A percentile compares a stretch with the other conserved stretches of the same genome.
These are phyloP conservation scores for Trichoderma harzianum DNA, from an alignment of 2,329 filamentous ascomycete species.

Conservation along the genomic window DNA sequence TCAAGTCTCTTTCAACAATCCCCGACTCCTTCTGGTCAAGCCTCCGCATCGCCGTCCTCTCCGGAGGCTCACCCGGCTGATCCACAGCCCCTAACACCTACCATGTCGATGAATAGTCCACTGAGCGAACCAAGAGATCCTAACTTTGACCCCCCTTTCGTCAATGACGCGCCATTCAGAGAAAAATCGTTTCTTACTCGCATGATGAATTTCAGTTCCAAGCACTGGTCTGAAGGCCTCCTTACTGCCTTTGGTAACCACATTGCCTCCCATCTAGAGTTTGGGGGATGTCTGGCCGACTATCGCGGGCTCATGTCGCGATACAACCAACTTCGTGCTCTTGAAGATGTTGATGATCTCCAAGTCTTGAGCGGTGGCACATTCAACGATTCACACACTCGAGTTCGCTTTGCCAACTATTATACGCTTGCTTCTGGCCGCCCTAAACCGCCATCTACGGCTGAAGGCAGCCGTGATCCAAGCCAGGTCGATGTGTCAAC, in stretches of 20 bases:
- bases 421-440: slow-evolving; percentile 81
- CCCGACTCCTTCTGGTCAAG: slow-evolving; percentile 25
- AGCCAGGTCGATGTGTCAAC: slow-evolving; percentile 13
- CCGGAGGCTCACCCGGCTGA: slow-evolving; percentile 15
- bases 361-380: slow-evolving; percentile 25
- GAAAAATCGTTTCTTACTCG: slow-evolving; percentile 67
- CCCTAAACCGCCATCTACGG: slow-evolving; percentile 44
- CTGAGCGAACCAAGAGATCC: slow-evolving; percentile 44
- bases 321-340: slow-evolving; percentile 64
- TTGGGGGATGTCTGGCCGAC: slow-evolving; percentile 77
- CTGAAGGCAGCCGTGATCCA: slow-evolving; percentile 2
- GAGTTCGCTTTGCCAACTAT: slow-evolving; percentile 82
- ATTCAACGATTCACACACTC: slow-evolving; percentile 33
- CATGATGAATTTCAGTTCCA: slow-evolving; percentile 73
- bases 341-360: slow-evolving; percentile 68
- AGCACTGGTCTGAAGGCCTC: slow-evolving; percentile 70
- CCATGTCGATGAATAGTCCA: slow-evolving; percentile 17
- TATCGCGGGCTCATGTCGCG: slow-evolving; percentile 65
- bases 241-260: slow-evolving; percentile 68
- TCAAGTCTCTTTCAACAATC: slow-evolving; percentile 67
- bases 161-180: slow-evolving; percentile 68
- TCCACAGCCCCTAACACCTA: slow-evolving; percentile 4
- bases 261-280: slow-evolving; percentile 77
- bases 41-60: background rate
- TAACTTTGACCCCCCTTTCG: slow-evolving; percentile 71